Base-by-base conservation (phyloP, 2,329 filamentous ascomycete species). In the Fusarium neocosmosporiellum region DNA sequence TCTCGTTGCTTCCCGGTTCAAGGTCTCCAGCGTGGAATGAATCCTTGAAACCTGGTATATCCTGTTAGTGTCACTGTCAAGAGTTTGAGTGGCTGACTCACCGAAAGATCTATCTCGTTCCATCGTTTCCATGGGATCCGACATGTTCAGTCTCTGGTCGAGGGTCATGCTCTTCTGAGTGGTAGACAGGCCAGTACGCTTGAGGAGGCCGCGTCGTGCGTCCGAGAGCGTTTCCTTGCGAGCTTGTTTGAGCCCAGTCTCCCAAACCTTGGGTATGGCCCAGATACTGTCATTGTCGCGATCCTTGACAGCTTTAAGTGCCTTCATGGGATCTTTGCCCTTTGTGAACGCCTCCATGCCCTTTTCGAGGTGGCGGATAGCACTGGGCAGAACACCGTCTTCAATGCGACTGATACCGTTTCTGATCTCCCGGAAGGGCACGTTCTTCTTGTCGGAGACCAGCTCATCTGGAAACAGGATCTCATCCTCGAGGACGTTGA, bases 391-490 rank as follows among this genome's bases (percentile, higher is more conserved):
- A 4, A 63, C 20, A 1, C 67, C 67, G 3, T 39, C 60, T 29
- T 77, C 74, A 3, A 78, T 62, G n/a, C 68, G 66, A 14, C 58
- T 69, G 24, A 78, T 43, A 4, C 73, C 71, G 20, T 79, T 80
- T 10, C 48, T 66, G 0, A 78, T 73, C 55, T 76, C 65, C 0
- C 75, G 61, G 34, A 80, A 80, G 1, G 71, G 66, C 4, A 69
- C 67, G 3, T 29, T 74, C 8, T 70, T 43, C 18, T 53, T 77
- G 2, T 69, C 54, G 1, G 69, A 64, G 4, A 7, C 48, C 0
- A 69, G 24, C 29, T 79, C 78, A 6, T 79, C 72, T 0, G 77
- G 77, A 11, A 80, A 80, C 16, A 80, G 34, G 7, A 80, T 54
- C 3, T 46, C 61, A 10, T 80, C 78, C 43, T 80, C 77, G 4